Evolutionary conservation across 139 green algal genomes (phyloP), one percentile per base, ranked within the genome.

Genomic region (Chlorella sp.): DNA sequence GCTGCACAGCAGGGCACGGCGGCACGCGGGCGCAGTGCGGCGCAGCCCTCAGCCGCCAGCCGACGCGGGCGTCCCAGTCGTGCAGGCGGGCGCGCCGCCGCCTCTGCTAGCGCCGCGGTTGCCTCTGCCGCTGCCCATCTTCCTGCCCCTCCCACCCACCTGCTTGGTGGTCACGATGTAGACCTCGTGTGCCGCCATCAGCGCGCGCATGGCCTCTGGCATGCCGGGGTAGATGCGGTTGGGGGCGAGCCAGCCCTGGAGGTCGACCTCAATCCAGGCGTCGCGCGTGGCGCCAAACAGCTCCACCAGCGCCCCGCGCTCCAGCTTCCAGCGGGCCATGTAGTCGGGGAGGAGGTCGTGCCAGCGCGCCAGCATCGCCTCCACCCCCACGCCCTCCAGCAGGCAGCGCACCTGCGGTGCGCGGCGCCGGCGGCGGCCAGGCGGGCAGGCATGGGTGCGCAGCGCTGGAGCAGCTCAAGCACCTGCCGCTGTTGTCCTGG

Each of bases 161-260:
- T 98, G 93, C 83, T 99, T 99, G 31, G 96, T 99, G 35, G 96
- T 99, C 15, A 99, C 96, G 66, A 99, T 98, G 86, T 96, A 99
- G 9, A 96, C 77, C 59, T 97, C 83, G 45, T 91, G 67, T 15
- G 79, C 33, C 12, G 69, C 67, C 69, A 94, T 73, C 3, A 92
- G 80, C 3, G 45, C 56, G 29, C 61, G 62, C 62, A 98, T 62
- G 4, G 92, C 84, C 2, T 92, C 89, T 1, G 90, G 82, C 38
- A 97, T 85, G 5, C 92, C 94, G 1, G 79, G 71, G 77, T 99
- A 99, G 63, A 99, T 94, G 33, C 84, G 76, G 87, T 99, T 99
- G 48, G 93, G 87, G 15, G 83, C 89, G 59, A 99, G 83, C 96
- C 96, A 99, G 70, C 86, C 87, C 3, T 88, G 43, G 23, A 98